A percentile compares a stretch with the other conserved stretches of the same genome.
These are phyloP conservation scores for Mucor lusitanicus DNA, from an alignment of 371 early-diverging fungal species.

Conservation along the genomic window DNA sequence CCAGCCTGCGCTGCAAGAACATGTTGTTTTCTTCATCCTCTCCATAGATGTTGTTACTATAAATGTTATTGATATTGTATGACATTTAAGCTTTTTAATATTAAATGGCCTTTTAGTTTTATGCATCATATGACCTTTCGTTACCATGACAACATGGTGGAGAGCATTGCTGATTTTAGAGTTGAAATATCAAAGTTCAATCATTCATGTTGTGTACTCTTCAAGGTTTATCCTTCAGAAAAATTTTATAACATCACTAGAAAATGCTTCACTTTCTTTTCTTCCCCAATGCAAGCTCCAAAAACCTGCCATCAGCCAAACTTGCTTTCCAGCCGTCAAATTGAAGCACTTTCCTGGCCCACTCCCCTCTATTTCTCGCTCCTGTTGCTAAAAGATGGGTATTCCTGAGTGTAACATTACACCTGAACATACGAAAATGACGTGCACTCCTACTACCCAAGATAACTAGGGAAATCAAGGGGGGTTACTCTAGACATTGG, in stretches of 20 bases:
- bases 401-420: neutral
- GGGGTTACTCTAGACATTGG: neutral
- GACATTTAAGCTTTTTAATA: neutral
- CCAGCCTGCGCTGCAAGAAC: neutral
- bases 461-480: neutral
- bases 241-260: neutral
- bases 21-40: neutral
- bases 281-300: neutral
- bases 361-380: neutral
- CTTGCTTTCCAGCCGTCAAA: neutral
- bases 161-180: neutral
- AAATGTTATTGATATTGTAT: neutral
- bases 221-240: constrained; percentile 1
- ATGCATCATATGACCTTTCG: neutral
- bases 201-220: constrained; percentile 1
- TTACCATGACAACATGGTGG: neutral
- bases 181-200: neutral
- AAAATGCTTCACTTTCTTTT: neutral
- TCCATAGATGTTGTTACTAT: neutral
- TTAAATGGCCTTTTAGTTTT: neutral
- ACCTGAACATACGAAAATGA: neutral
- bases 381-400: neutral
- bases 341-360: neutral
- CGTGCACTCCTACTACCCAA: neutral
- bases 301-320: neutral